Base-by-base conservation (phyloP, 2,329 filamentous ascomycete species). In the Leptographium procerum region DNA sequence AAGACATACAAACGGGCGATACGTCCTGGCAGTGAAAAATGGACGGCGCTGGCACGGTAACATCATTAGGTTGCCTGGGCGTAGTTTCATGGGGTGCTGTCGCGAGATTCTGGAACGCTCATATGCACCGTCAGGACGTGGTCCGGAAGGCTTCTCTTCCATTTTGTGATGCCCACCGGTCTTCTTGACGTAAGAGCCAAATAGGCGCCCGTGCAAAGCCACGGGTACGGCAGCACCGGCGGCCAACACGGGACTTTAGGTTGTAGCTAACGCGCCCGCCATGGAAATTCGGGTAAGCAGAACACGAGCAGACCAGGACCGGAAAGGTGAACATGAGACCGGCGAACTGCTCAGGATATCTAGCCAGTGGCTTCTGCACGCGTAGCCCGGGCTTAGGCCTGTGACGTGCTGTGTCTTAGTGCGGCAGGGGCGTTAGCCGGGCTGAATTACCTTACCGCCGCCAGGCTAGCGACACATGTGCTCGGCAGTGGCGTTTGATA, bases 51-150 rank as follows among this genome's bases (percentile, higher is more conserved):
- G 34, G 34, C 14, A 5, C 34, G 24, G 47, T 16, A 16, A 79
- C 0, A 73, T 40, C 19, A 36, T 10, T 26, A 24, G 52, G 73
- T 77, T 0, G 67, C 66, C 28, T 69, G 66, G 13, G 68, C 72
- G 63, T 79, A 80, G 65, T 79, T 79, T 77, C 77, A 80, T 0
- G 77, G 79, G 2, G 74, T 72, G 4, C 72, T 70, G 64, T 80
- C 77, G 66, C 80, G 77, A 4, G 71, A 73, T 1, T 77, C 78
- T 2, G 77, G 77, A 45, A 80, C 74, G 62, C 75, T 79, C 65
- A 80, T 71, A 22, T 75, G 75, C 3, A 73, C 69, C 0, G 80
- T 62, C 3, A 64, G 69, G 0, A 70, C 77, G 16, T 68, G 60
- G 61, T 80, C 76, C 1, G 71, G 64, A 47, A 76, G 69, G 0